Conservation (phyloP, 257 asterid genomes). For the Plantago elongata region DNA sequence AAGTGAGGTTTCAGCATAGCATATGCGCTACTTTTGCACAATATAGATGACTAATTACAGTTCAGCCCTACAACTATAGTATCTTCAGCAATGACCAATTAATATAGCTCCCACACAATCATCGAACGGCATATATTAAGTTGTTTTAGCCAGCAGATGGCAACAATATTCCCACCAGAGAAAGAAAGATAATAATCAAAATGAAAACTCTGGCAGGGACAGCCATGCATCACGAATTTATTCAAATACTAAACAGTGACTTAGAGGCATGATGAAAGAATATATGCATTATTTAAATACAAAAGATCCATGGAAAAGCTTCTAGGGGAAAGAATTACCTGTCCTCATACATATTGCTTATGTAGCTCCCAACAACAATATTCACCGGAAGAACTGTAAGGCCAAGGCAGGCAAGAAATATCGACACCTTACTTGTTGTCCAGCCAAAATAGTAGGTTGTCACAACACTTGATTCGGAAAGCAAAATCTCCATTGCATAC, state of each 20-base stretch:
- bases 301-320: conserved; percentile 7
- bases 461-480: conserved; percentile 92
- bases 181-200: too few relatives aligned
- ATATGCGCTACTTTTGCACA: too few relatives aligned
- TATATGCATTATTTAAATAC: conserved; percentile 7
- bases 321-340: conserved; percentile 46
- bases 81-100: too few relatives aligned
- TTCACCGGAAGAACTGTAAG: conserved; percentile 92
- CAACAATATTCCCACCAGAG: too few relatives aligned
- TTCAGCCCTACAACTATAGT: too few relatives aligned
- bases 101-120: too few relatives aligned
- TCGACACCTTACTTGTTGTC: conserved; percentile 83
- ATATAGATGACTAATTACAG: too few relatives aligned
- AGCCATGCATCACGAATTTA: background rate
- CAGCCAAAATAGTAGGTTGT: conserved; percentile 83
- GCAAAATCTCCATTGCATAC: conserved; percentile 92
- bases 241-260: conserved; percentile 3
- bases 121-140: too few relatives aligned
- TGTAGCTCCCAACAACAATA: conserved; percentile 78
- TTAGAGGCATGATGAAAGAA: conserved; percentile 12
- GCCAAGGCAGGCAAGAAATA: conserved; percentile 89
- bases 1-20: too few relatives aligned
- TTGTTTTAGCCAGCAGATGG: too few relatives aligned
- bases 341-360: conserved; percentile 95
- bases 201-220: too few relatives aligned